Base-by-base conservation (phyloP, 176 grass and related monocot genomes). In the Stipa capillata region DNA sequence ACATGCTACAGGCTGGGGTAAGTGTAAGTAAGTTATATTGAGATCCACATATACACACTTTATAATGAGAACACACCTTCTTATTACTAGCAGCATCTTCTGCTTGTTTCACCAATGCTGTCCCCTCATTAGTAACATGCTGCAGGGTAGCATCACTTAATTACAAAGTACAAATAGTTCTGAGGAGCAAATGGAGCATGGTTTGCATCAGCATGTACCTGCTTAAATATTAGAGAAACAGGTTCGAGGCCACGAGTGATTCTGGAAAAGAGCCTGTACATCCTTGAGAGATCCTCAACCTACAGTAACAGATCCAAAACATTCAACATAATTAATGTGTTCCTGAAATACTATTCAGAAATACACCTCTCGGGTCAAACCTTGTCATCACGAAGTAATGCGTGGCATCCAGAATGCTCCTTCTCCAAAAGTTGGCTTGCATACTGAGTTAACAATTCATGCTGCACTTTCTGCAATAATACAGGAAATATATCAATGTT, bases 41-140 rank as follows among this genome's bases (percentile, higher is more conserved):
- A 44, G 37, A 60, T 76, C 54, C 37, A 32, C 27, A 44, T 0
- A 60, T 59, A 57, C 53, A 21, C 31, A 32, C 7, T 8, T 76
- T 76, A 24, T 31, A 83, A 51, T 24, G 51, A 41, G n/a, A 79
- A 72, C 0, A 2, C 43, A 97, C 95, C 92, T 94, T 94, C 27
- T 90, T 97, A 76, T 89, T 92, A 50, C 87, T 94, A 55, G 92
- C 89, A 82, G 95, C 91, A 94, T 97, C 95, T 87, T 94, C 89
- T 16, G 92, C 92, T 84, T 94, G 95, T 51, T 97, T 94, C 40
- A 97, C 85, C 73, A 97, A 88, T 60, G 85, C 73, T 48, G 87
- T 94, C 29, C 95, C 95, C 73, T 97, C 95, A 1, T 82, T 75
- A 78, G 80, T 94, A 69, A 97, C 89, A 97, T 97, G 95, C 95